Base-by-base conservation (phyloP, 306 rosid species). In the Cicer chorassanicum region DNA sequence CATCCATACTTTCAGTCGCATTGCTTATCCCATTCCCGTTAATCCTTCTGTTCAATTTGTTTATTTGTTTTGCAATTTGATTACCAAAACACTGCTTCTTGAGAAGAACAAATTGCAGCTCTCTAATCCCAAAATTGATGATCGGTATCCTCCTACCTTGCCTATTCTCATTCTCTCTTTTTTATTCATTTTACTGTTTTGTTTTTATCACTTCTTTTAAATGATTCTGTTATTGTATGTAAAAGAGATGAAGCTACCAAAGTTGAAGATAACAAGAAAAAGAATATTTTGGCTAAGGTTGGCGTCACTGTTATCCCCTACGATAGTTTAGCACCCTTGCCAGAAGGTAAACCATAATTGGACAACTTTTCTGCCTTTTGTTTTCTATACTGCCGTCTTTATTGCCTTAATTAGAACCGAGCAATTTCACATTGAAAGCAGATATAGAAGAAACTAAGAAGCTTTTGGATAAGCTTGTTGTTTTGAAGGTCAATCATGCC, bases 11-110 rank as follows among this genome's bases (percentile, higher is more conserved):
- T 90, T 73, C 64, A 74, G 66, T 45, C 83, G 83, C 71, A 87
- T 92, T 76, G 87, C 94, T 5, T 92, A 90, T 68, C 96, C 96
- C 11, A 65, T 92, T 66, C 96, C 98, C 14, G 92, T 92, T 65
- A 90, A 89, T 8, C 85, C 82, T 41, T 92, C 95, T 7, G 87
- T 83, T 5, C 85, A 89, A 16, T 90, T 92, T 49, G 89, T 92
- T 15, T 90, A 92, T 55, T 61, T 86, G 64, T 89, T 92, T 41
- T 92, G 98, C 39, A 92, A 92, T 64, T 82, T 92, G 85, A 84
- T 92, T 7, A 92, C 96, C 73, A 92, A 92, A 76, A 90, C 98
- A 0, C 63, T 88, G 9, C 72, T 92, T 45, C 87, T 65, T 0
- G 86, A 88, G 73, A 80, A 80, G 80, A 75, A 63, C 65, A 79